A percentile compares a stretch with the other conserved stretches of the same genome.
Evolutionary conservation across 225 moss, liverwort and hornwort genomes (phyloP).

Genomic region (Physcomitrium patens): DNA sequence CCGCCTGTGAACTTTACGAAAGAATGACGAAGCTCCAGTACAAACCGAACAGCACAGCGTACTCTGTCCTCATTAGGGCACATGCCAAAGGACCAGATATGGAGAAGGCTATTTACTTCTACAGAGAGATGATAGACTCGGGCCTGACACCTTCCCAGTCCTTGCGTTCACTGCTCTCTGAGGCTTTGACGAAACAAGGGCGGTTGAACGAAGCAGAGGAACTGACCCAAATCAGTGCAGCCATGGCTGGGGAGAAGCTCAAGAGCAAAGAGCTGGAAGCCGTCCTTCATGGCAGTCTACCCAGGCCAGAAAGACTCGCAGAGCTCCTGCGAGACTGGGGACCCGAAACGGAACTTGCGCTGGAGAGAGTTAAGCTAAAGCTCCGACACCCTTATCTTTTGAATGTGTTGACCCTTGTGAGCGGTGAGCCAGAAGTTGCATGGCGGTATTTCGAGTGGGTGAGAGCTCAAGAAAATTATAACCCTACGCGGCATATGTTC

Average conservation of each 20-base stretch:
- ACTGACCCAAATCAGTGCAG: conserved; percentile 42
- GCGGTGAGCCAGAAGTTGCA: conserved; percentile 56
- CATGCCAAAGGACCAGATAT: conserved; percentile 45
- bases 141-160: conserved; percentile 50
- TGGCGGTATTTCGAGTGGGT: conserved; percentile 79
- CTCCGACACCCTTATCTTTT: conserved; percentile 63
- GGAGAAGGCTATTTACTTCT: conserved; percentile 58
- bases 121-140: conserved; percentile 59
- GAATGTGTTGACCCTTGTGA: conserved; percentile 64
- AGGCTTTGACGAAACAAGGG: conserved; percentile 39
- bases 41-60: conserved; percentile 62
- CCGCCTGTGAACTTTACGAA: conserved; percentile 56
- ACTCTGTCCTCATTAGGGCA: conserved; percentile 51
- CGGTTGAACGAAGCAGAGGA: conserved; percentile 38
- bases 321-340: conserved; percentile 56
- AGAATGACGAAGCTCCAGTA: conserved; percentile 54
- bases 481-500: conserved; percentile 63
- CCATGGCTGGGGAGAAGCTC: conserved; percentile 35
- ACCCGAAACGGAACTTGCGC: conserved; percentile 46
- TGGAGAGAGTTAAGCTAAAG: conserved; percentile 60
- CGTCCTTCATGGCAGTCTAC: conserved; percentile 40
- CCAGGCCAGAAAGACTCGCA: conserved; percentile 48
- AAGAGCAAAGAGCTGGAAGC: conserved; percentile 34
- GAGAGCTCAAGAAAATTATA: conserved; percentile 51
- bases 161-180: conserved; percentile 41